These are phyloP conservation scores for Dictyostelium purpureum DNA, from an alignment of 78 protist genomes.

Conservation along the genomic window DNA sequence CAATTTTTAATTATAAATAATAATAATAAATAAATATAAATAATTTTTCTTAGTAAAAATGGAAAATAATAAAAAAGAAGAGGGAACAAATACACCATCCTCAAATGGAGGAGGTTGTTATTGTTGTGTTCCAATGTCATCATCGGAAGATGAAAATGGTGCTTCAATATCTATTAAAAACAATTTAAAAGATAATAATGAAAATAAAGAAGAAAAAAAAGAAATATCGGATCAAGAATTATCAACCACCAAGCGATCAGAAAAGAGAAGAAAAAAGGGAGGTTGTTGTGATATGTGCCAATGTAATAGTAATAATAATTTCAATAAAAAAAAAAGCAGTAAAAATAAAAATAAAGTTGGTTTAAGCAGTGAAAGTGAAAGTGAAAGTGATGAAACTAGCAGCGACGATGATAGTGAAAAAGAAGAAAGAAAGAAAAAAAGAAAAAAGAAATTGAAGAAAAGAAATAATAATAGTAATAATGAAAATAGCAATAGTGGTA, in stretches of 20 bases:
- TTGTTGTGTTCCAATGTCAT: not conserved
- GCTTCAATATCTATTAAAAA: not conserved
- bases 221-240: too few relatives aligned
- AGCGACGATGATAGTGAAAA: not conserved
- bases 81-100: too few relatives aligned
- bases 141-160: not conserved
- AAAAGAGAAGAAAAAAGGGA: conserved; percentile 15
- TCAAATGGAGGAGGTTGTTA: conserved; percentile 13
- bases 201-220: not conserved
- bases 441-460: not conserved
- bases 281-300: conserved; percentile 24
- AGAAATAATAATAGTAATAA: not conserved
- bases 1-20: not conserved
- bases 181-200: not conserved
- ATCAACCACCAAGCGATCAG: not conserved
- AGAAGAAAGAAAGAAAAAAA: not conserved
- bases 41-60: not conserved
- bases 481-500: not conserved
- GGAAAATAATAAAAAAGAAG: not conserved
- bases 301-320: conserved; percentile 4
- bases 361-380: not conserved
- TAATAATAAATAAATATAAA: not conserved
- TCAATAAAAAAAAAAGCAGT: not conserved
- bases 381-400: not conserved
- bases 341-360: not conserved